Base-by-base conservation (phyloP, 2,329 filamentous ascomycete genomes). In the Aspergillus novofumigatus region DNA sequence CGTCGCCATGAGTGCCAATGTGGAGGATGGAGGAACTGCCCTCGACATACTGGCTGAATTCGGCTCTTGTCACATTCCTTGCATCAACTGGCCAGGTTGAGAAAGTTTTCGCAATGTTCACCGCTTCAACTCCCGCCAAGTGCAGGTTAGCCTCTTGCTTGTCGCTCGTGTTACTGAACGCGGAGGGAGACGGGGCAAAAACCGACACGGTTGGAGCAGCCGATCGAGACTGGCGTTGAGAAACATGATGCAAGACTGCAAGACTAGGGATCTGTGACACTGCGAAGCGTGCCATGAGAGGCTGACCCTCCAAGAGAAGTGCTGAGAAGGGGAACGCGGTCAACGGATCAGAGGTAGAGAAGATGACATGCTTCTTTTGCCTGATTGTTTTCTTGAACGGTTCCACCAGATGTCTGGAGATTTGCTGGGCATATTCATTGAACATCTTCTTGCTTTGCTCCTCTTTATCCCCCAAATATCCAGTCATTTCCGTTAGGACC, bases 11-110 rank as follows among this genome's bases (percentile, higher is more conserved):
- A 6, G 65, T 67, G 21, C 65, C 65, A 21, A 67, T 63, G 49
- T 67, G 65, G 42, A 67, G 59, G 26, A 67, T 58, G 45, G 59
- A 52, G 9, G 63, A 62, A 11, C 49, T 58, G n/a, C 61, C 61
- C 49, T 66, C 56, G 10, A 67, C 53, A 14, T 67, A 53, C 14
- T 64, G 38, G 17, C 61, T 62, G 29, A 67, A 67, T 10, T 61
- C 57, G 6, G 60, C 55, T 26, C 65, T 56, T 17, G 65, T 59
- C n/a, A 67, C 51, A 2, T 52, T 45, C 17, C 62, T 66, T n/a
- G 65, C 65, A 53, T 67, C 65, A 25, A 67, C 64, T 2, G 65
- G 65, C 63, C 63, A 67, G 26, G 65, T 67, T 8, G 58, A 59
- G 42, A 67, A 67, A 49, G 61, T 56, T 21, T 61, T 60, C 11